Base-by-base conservation (phyloP, 2,329 filamentous ascomycete genomes). In the Thielaviopsis euricoi region DNA sequence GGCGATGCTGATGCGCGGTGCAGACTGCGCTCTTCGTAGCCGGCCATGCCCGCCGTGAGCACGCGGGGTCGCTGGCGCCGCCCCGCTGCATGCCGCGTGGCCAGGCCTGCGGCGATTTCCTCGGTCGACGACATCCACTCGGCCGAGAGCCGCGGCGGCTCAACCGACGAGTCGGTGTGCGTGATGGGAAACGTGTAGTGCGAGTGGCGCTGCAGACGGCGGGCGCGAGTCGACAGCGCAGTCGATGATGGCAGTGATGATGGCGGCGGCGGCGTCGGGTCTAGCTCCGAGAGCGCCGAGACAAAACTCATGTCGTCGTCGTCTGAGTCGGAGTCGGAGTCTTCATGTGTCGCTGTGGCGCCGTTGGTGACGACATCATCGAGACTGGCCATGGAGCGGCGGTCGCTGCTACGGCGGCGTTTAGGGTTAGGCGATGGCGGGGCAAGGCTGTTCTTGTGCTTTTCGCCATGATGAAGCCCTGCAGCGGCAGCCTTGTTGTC, bases 361-460 rank as follows among this genome's bases (percentile, higher is more conserved):
- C 26, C 25, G 25, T 40, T 23, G 46, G 21, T 19, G 40, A 9
- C 53, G 40, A 9, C 53, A 13, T 53, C 22, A n/a, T 57, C 55
- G 21, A 52, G 51, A 13, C 49, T 37, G 1, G 33, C 29, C 6
- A 57, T 53, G 10, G 37, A 57, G 13, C n/a, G 50, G 9, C 37
- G 37, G 37, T 43, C n/a, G 13, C 15, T 17, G 37, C 37, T 43
- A 7, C 37, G 13, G 13, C 56, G 21, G 9, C 56, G 65, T 64
- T 54, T 55, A 10, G 29, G 29, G 62, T 33, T 62, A 26, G 59
- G 65, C 53, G 66, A 66, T 4, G 64, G 65, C 55, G 67, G 21
- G 23, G 33, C 15, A 4, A 21, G 43, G 19, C 33, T 43, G 22
- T 56, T 17, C 15, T 19, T 29, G 37, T 43, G 37, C n/a, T 43